These are phyloP conservation scores for Tylopilus rubrobrunneus DNA, from an alignment of 768 basidiomycete genomes.

Conservation along the genomic window DNA sequence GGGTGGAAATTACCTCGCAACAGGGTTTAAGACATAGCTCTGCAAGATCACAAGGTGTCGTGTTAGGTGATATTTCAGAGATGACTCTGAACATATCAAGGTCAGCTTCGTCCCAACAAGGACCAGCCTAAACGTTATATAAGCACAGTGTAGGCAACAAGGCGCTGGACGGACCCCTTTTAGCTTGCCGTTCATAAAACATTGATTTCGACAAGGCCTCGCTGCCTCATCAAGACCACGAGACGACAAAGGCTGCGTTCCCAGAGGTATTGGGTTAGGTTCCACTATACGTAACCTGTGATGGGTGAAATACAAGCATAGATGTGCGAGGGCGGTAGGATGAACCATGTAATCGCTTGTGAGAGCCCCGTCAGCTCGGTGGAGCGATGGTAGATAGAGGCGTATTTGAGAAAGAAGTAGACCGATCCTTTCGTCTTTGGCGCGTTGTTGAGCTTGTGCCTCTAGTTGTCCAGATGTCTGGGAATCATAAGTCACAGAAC, in stretches of 20 bases:
- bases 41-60: slow-evolving; percentile 52
- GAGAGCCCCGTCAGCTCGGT: slow-evolving; percentile 69
- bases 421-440: slow-evolving; percentile 72
- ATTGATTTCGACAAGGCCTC: slow-evolving; percentile 26
- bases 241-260: background rate
- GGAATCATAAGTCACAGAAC: slow-evolving; percentile 4
- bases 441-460: slow-evolving; percentile 67
- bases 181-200: slow-evolving; percentile 20
- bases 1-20: slow-evolving; percentile 41
- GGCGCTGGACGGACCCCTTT: slow-evolving; percentile 11
- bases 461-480: slow-evolving; percentile 79
- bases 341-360: slow-evolving; percentile 91
- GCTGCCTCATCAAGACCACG: slow-evolving; percentile 5
- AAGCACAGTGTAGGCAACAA: background rate
- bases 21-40: slow-evolving; percentile 56
- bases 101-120: slow-evolving; percentile 45
- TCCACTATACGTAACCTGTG: slow-evolving; percentile 20
- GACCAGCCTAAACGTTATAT: slow-evolving; percentile 15
- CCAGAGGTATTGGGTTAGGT: slow-evolving; percentile 13
- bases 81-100: slow-evolving; percentile 37
- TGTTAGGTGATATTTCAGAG: slow-evolving; percentile 42
- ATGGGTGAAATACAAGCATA: slow-evolving; percentile 32
- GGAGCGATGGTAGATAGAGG: slow-evolving; percentile 78
- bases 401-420: slow-evolving; percentile 66
- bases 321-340: slow-evolving; percentile 87